A percentile compares a stretch with the other conserved stretches of the same genome.
Conservation (phyloP, 2,329 filamentous ascomycete genomes). For the Pseudogymnoascus sp. region DNA sequence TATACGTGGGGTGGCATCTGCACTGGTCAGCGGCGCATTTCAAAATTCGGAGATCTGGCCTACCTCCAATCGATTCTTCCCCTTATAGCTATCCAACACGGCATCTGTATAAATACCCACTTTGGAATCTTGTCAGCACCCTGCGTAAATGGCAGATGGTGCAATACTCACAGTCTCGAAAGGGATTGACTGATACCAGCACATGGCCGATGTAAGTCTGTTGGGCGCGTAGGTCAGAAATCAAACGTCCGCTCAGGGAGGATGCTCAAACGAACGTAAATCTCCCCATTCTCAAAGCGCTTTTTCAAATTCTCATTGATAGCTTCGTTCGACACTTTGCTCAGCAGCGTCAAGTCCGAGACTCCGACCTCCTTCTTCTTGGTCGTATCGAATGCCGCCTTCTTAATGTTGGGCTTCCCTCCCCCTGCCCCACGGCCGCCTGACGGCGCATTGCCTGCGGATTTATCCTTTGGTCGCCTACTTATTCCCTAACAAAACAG, state of each 20-base stretch:
- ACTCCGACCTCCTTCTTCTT: constrained; percentile 99
- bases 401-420: constrained; percentile 63
- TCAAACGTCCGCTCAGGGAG: neutral
- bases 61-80: constrained; percentile 89
- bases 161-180: constrained; percentile 62
- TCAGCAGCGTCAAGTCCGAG: constrained; percentile 92
- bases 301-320: constrained; percentile 99
- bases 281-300: constrained; percentile 92
- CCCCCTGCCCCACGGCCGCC: constrained; percentile 19
- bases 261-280: constrained; percentile 58
- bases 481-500: constrained; percentile 26
- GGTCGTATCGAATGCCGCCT: constrained; percentile 87
- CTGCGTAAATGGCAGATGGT: neutral
- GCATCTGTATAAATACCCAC: constrained; percentile 95
- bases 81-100: constrained; percentile 87
- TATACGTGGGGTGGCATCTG: constrained; percentile 87
- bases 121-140: constrained; percentile 32
- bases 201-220: constrained; percentile 98
- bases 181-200: constrained; percentile 96
- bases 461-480: constrained; percentile 28
- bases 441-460: constrained; percentile 21
- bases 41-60: constrained; percentile 12
- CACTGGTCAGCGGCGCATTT: constrained; percentile 13
- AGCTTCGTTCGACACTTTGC: constrained; percentile 97
- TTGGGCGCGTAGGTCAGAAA: constrained; percentile 11